Evolutionary conservation across 1,139 yeast species (phyloP), one percentile per base, ranked within the genome.

Genomic region (Blastobotrys malaysiensis): DNA sequence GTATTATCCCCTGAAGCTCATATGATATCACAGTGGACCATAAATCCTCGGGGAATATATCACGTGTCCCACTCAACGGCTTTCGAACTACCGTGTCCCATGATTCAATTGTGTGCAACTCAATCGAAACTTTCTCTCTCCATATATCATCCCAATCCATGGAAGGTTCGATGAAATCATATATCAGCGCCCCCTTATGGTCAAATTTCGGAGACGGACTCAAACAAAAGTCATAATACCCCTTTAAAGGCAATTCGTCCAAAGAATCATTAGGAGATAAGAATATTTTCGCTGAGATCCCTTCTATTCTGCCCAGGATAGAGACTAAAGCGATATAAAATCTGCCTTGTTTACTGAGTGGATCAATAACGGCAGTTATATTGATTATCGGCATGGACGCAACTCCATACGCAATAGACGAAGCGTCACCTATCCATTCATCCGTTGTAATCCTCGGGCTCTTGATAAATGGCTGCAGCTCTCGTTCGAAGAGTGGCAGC

Each of bases 311-410:
- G 43, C 69, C 70, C 11, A 84, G 62, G 0, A 80, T 63, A 13
- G 74, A 74, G 3, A 82, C 68, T 18, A 85, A 66, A 0, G 84
- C 71, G 0, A 86, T 62, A 20, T 83, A 64, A 53, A 80, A 81
- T 63, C 88, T 97, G 0, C 96, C 79, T 20, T 73, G 64, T 60
- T 86, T 89, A 55, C 80, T 79, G 3, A 83, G 67, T 1, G 98
- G 98, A 67, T 93, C 91, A 45, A 88, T 62, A 1, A 87, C 72
- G 1, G 86, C 73, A 6, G 81, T 69, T 2, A 91, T 65, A 57
- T 84, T 84, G 19, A 73, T 52, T 7, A 58, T 43, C 4, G 70
- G 58, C 24, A 52, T 49, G 9, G 57, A 55, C 48, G 54, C 53
- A 48, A 52, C 52, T 9, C 51, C 52, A 6, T 66, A 67, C 6